These are phyloP conservation scores for Coprinopsis sp. DNA, from an alignment of 768 basidiomycete species.

Conservation along the genomic window DNA sequence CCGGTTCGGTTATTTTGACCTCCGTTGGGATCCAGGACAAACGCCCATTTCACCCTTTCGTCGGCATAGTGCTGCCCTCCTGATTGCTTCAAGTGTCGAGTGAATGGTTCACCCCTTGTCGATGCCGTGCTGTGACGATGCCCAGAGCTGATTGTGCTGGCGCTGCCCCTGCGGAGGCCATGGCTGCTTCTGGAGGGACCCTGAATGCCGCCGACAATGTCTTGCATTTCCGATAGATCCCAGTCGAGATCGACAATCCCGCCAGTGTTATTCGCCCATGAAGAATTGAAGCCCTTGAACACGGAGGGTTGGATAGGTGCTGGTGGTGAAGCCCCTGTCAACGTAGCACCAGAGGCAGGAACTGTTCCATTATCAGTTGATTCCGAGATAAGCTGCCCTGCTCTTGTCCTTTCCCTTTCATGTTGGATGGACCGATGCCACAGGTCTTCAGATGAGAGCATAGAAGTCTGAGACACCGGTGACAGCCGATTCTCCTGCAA, in stretches of 20 bases:
- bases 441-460: slow-evolving; percentile 50
- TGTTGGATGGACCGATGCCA: slow-evolving; percentile 34
- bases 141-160: slow-evolving; percentile 15
- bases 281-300: slow-evolving; percentile 41
- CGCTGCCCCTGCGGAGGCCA: slow-evolving; percentile 19
- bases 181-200: slow-evolving; percentile 14
- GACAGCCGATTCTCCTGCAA: slow-evolving; percentile 15
- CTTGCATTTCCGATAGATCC: slow-evolving; percentile 23
- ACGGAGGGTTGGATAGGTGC: slow-evolving; percentile 8
- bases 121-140: slow-evolving; percentile 43
- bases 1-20: slow-evolving; percentile 10
- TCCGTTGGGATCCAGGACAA: slow-evolving; percentile 46
- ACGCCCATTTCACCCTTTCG: slow-evolving; percentile 51
- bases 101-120: slow-evolving; percentile 39
- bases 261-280: slow-evolving; percentile 22
- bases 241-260: slow-evolving; percentile 17
- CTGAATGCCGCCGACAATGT: slow-evolving; percentile 20
- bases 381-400: not conserved
- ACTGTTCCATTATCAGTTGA: slow-evolving; percentile 2
- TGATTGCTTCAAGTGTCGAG: slow-evolving; percentile 34
- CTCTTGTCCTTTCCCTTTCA: slow-evolving; percentile 1
- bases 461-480: slow-evolving; percentile 30
- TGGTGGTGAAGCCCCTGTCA: not conserved
- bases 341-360: too few species aligned
- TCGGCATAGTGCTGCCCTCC: slow-evolving; percentile 43